Evolutionary conservation across 176 grass and related monocot species (phyloP), one percentile per base, ranked within the genome.

Genomic region (Areca catechu): DNA sequence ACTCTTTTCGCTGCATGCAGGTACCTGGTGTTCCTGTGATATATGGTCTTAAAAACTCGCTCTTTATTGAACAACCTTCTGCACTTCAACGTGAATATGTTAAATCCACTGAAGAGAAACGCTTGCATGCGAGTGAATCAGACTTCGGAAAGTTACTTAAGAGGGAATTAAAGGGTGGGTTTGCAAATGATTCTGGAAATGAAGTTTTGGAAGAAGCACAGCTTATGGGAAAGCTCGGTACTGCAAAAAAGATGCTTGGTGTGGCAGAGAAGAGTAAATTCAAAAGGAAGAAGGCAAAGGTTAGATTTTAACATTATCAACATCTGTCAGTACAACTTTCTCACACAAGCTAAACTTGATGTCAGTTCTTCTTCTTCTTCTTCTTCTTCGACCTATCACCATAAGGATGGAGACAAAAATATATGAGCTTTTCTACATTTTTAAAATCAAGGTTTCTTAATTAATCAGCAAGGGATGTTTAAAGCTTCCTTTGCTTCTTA

Each of bases 221-320:
- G 5, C 16, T 56, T 15, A 62, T 22, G 66, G 67, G 48, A 61
- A 54, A 52, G 75, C 49, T 72, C 15, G 51, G 70, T 55, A 58
- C 70, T 77, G 59, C 60, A 63, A 53, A 80, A 85, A 75, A 24
- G 53, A 29, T 64, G 37, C 71, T 77, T 22, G 76, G 63, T 73
- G 48, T 73, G 5, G 54, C 56, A 56, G 71, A 81, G 53, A 89
- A 82, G 67, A 77, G 63, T 72, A 85, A 81, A 67, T 95, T 95
- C 34, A 95, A 89, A 71, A 83, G 73, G 70, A 95, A 83, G 20
- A 73, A 58, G 57, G 70, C 90, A 78, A 95, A 89, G 82, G 90
- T 95, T 22, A 58, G 69, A 29, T 53, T 61, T 84, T 37, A 9
- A 54, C 49, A n/a, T 22, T 16, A 22, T 43, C n/a, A 22, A 9